Base-by-base conservation (phyloP, 371 early-diverging fungal genomes). In the Batkoa obscura region DNA sequence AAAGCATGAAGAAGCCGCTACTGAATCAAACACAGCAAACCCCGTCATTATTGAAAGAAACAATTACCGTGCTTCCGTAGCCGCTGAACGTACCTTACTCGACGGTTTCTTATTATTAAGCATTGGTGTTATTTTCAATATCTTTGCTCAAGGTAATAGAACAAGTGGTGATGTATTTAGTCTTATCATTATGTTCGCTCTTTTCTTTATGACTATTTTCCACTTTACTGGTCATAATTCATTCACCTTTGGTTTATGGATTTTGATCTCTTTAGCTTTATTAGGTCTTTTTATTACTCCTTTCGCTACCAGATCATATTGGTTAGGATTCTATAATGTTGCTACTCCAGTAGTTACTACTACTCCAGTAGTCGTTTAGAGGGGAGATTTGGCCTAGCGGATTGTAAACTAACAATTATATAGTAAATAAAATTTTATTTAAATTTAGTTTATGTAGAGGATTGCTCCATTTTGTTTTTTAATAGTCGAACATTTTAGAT, bases 241-340 rank as follows among this genome's bases (percentile, higher is more conserved):
- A 10, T 31, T 34, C 5, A 39, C 32, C 38, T 39, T 38, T 39
- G 38, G 13, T 5, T 17, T 53, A 3, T 53, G 53, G 53, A 12
- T 53, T 17, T 4, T 53, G 17, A 39, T 39, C 36, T 39, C 35
- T n/a, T 9, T 53, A 2, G 39, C 38, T n/a, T 38, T 53, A 36
- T 39, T 53, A 13, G 53, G 53, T n/a, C 34, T 53, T n/a, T 53
- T 32, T 39, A n/a, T 53, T 17, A 53, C 53, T 17, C 53, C 53
- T 38, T 53, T 36, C 38, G 31, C 8, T 34, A 34, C 50, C 50
- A 34, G 12, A 3, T 50, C 50, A 3, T 3, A 31, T 6, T 31
- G n/a, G 5, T 30, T 50, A 34, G 50, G 50, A 23, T 36, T 31
- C 15, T 50, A 50, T 34, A 8, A 50, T 13, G 50, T 50, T 4